A percentile compares a stretch with the other conserved stretches of the same genome.
phyloP scores from a whole-genome alignment of 2,329 filamentous ascomycete genomes.

The Penicillium paneum region DNA sequence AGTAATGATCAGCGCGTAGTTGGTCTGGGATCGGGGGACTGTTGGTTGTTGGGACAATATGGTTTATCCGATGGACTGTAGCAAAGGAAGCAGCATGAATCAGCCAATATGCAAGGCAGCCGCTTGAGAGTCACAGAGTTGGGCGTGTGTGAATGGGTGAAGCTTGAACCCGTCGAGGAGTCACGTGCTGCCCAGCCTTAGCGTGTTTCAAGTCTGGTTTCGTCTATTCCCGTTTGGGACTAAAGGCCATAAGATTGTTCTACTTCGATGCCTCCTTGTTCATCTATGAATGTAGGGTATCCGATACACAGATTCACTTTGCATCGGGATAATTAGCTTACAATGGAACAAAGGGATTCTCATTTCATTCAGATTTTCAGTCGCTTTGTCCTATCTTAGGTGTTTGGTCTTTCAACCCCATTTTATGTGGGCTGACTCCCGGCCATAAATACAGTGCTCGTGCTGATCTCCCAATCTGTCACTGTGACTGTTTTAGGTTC shows the following conservation, averaged over 20 bases:
- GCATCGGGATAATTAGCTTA: neutral
- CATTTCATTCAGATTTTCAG: neutral
- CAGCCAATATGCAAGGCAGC: conserved; percentile 1
- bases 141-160: conserved; percentile 16
- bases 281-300: neutral
- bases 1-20: conserved; percentile 26
- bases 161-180: conserved; percentile 12
- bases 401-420: neutral
- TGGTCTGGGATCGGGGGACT: neutral
- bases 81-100: conserved; percentile 7
- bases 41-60: neutral
- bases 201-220: conserved; percentile 31
- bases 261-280: neutral
- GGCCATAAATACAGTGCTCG: conserved; percentile 18
- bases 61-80: neutral
- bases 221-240: conserved; percentile 15
- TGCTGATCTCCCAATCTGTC: conserved; percentile 28
- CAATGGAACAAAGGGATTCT: neutral
- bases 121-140: conserved; percentile 7
- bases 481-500: conserved; percentile 15
- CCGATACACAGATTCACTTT: neutral
- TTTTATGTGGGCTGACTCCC: conserved; percentile 5
- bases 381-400: neutral
- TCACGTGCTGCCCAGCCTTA: conserved; percentile 5
- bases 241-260: neutral